Conservation (phyloP, 345 rosid genomes). For the Hirschfeldia incana region DNA sequence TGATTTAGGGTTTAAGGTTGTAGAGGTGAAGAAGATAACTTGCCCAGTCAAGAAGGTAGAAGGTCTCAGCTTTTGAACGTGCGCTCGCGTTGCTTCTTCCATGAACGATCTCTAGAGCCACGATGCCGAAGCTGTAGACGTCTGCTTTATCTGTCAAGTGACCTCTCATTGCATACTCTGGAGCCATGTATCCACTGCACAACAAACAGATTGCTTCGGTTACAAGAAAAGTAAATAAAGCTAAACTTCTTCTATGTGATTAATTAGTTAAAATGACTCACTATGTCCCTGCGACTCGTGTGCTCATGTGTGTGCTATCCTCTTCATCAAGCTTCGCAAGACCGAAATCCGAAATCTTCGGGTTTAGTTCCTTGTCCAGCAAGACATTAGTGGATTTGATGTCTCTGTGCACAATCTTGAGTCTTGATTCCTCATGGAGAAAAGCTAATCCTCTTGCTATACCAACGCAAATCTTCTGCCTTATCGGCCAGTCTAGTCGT, state of each 20-base stretch:
- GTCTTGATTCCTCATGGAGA: slow-evolving; percentile 54
- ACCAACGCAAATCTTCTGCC: slow-evolving; percentile 48
- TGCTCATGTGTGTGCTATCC: slow-evolving; percentile 50
- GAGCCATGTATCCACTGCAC: slow-evolving; percentile 52
- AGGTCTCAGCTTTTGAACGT: slow-evolving; percentile 30
- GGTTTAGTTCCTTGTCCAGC: slow-evolving; percentile 42
- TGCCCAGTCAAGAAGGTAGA: slow-evolving; percentile 56
- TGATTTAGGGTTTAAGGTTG: neutral
- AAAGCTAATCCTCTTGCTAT: slow-evolving; percentile 52
- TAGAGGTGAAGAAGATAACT: neutral
- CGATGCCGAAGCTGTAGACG: slow-evolving; percentile 52
- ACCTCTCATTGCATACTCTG: slow-evolving; percentile 55
- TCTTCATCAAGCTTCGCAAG: slow-evolving; percentile 55
- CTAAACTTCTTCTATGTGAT: neutral
- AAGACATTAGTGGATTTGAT: slow-evolving; percentile 38
- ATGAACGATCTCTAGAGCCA: slow-evolving; percentile 48
- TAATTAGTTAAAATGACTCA: slow-evolving; percentile 9
- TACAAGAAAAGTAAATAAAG: neutral
- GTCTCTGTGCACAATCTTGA: slow-evolving; percentile 49
- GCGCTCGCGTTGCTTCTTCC: slow-evolving; percentile 46
- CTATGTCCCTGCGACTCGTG: slow-evolving; percentile 52
- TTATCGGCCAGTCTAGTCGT: slow-evolving; percentile 42
- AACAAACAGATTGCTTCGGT: neutral
- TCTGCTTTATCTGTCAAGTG: slow-evolving; percentile 50
- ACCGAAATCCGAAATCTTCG: slow-evolving; percentile 54